Conservation (phyloP, 352 stramenopile genomes). For the Nothophytophthora sp. region DNA sequence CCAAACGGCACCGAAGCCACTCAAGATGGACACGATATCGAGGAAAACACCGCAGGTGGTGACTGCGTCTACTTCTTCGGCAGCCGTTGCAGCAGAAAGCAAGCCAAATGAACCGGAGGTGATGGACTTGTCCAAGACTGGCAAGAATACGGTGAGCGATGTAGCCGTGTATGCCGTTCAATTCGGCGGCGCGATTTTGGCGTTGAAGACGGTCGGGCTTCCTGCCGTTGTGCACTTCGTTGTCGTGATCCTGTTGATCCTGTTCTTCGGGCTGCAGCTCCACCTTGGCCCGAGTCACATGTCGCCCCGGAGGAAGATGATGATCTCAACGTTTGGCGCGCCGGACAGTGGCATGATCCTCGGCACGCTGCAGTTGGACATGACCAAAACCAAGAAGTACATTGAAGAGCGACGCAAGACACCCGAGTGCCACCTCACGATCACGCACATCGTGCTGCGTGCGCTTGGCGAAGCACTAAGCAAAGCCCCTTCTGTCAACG, state of each 20-base stretch:
- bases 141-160: slow-evolving; percentile 37
- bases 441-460: slow-evolving; percentile 70
- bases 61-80: neutral
- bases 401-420: slow-evolving; percentile 54
- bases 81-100: neutral
- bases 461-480: slow-evolving; percentile 52
- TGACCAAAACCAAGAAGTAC: slow-evolving; percentile 62
- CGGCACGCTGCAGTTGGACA: slow-evolving; percentile 65
- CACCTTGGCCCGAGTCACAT: slow-evolving; percentile 62
- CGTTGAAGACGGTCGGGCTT: slow-evolving; percentile 45
- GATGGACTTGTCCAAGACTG: slow-evolving; percentile 24
- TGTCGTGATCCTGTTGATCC: slow-evolving; percentile 40
- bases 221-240: slow-evolving; percentile 45
- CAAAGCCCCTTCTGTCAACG: slow-evolving; percentile 64
- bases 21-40: slow-evolving; percentile 3
- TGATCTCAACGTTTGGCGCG: slow-evolving; percentile 63
- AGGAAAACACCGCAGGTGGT: neutral
- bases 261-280: slow-evolving; percentile 57
- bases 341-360: slow-evolving; percentile 71
- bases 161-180: slow-evolving; percentile 48
- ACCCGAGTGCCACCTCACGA: slow-evolving; percentile 54
- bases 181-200: slow-evolving; percentile 51
- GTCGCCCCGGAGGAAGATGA: slow-evolving; percentile 63
- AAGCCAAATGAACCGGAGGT: slow-evolving; percentile 9
- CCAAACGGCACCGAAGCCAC: slow-evolving; percentile 1